These are phyloP conservation scores for Calonectria honghensis DNA, from an alignment of 2,329 filamentous ascomycete genomes.

Conservation along the genomic window DNA sequence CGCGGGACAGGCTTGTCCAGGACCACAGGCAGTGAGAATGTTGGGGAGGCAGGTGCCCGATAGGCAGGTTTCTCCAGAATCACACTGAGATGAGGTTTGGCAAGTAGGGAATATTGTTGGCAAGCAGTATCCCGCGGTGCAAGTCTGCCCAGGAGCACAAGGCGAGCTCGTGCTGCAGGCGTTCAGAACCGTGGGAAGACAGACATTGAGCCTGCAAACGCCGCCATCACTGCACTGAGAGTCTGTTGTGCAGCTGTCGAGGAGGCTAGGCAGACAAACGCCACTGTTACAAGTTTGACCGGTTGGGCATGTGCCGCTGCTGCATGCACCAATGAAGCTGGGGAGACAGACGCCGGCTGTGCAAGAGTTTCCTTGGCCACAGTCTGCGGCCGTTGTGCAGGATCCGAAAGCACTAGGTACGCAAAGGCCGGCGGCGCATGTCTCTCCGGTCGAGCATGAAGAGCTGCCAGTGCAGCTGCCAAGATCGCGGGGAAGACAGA, in stretches of 20 bases:
- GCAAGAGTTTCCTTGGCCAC: constrained; percentile 28
- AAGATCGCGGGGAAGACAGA: constrained; percentile 36
- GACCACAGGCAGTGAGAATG: constrained; percentile 18
- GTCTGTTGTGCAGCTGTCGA: constrained; percentile 2
- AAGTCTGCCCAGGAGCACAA: constrained; percentile 16
- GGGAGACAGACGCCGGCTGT: constrained; percentile 33
- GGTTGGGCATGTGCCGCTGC: background rate
- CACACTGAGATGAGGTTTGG: background rate
- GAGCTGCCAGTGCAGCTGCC: background rate
- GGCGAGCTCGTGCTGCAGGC: background rate
- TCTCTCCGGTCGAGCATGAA: constrained; percentile 18
- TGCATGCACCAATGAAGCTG: constrained; percentile 10
- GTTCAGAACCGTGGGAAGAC: constrained; percentile 20
- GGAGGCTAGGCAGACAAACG: constrained; percentile 18
- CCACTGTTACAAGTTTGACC: constrained; percentile 28
- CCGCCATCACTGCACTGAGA: constrained; percentile 2
- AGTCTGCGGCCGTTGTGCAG: constrained; percentile 19
- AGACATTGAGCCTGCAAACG: constrained; percentile 31
- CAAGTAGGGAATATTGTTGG: constrained; percentile 21
- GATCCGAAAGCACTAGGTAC: constrained; percentile 20
- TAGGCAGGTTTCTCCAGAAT: constrained; percentile 15
- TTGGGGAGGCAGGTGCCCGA: background rate
- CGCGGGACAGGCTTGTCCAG: background rate
- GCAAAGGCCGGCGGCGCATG: constrained; percentile 31
- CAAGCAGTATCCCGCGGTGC: constrained; percentile 1